Base-by-base conservation (phyloP, 2,329 filamentous ascomycete species). In the Paraphaeosphaeria sporulosa region DNA sequence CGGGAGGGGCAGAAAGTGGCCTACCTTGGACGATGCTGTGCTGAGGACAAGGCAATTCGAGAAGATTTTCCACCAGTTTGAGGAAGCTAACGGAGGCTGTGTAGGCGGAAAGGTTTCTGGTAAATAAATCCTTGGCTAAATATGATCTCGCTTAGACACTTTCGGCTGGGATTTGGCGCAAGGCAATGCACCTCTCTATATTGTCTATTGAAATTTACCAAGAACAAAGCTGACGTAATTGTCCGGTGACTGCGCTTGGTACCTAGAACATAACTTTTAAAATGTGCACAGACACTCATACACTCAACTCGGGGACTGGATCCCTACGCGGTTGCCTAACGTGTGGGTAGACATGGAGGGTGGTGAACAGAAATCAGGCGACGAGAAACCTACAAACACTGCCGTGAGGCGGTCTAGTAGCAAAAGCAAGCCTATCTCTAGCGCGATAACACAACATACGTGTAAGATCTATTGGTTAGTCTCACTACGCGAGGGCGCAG, bases 11-110 rank as follows among this genome's bases (percentile, higher is more conserved):
- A 61, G 59, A 42, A 57, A 57, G 48, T 78, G 76, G 62, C 69
- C 77, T 5, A 78, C 76, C 0, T 80, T 85, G 62, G 71, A 72
- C 0, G 76, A 80, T 57, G 84, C 83, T 0, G 65, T 83, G 3
- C 70, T 70, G 63, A 75, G 84, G n/a, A 83, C 85, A 69, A 72
- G 78, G 67, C 78, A 85, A 72, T 62, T 70, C 52, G 64, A 65
- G 3, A 43, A 21, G 8, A 51, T 69, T 15, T 67, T 65, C 27
- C 61, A 51, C 51, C 57, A 62, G 55, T 63, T 57, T 55, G 65
- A 65, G 59, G n/a, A 47, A 17, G 12, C 50, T 17, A 53, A 62
- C 57, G 62, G 19, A 38, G 27, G 21, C 17, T n/a, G 38, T 38
- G 44, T 12, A 32, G 34, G 19, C 2, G 17, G 27, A 34, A 49